Base-by-base conservation (phyloP, 2,329 filamentous ascomycete species). In the Pseudopithomyces chartarum region DNA sequence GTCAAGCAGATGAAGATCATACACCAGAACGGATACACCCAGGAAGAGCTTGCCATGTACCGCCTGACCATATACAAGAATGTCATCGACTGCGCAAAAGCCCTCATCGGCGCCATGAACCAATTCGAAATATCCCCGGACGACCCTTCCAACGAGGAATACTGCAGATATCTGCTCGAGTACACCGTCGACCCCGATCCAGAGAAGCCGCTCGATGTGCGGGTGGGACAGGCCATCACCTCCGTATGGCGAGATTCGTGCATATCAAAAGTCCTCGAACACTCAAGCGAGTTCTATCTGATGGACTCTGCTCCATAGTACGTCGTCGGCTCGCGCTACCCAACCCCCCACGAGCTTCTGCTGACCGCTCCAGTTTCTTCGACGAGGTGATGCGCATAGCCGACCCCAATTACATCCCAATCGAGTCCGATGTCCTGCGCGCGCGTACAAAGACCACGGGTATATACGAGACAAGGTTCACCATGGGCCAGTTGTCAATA, bases 1-100 rank as follows among this genome's bases (percentile, higher is more conserved):
- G 95, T 99, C 67, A 99, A 99, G 79, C 95, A 99, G 83, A 99
- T 99, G 95, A 99, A 98, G 80, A 99, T 99, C 69, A 98, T 99
- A 73, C 95, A 99, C 74, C 90, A 98, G 70, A 97, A 97, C 79
- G 95, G 95, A 59, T 99, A 99, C 79, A 93, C 91, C 11, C 87
- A 92, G 65, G 94, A 98, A 69, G 95, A 99, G 78, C 84, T 98
- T 48, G 90, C 90, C 70, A 89, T 97, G 74, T 98, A 98, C 81
- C 90, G 95, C 57, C 87, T 96, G 60, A 98, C 95, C 33, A 92
- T 99, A 58, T 99, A 96, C 82, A 99, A 99, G 80, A 99, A 99
- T 76, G 84, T 99, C 58, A 86, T 98, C 66, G 95, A 99, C 79
- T 99, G 95, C 82, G 91, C 92, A 65, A 98, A 97, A 75, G 90